Evolutionary conservation across 2,329 filamentous ascomycete genomes (phyloP).

Genomic region (Aspergillus sp.): DNA sequence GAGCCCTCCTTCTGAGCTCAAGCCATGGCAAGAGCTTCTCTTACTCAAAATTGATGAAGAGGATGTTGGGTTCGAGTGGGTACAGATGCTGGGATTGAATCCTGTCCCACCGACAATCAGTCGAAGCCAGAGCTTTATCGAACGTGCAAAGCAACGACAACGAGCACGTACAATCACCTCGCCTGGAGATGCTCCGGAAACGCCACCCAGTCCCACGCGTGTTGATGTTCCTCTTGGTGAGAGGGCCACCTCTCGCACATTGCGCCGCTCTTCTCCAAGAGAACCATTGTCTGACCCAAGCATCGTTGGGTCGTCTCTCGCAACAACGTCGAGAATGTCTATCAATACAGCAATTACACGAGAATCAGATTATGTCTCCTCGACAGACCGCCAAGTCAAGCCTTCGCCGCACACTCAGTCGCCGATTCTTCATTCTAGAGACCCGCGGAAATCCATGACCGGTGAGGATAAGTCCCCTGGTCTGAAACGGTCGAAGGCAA

Average conservation of each 20-base stretch:
- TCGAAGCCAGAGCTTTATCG: slow-evolving; percentile 53
- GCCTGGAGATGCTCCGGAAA: slow-evolving; percentile 29
- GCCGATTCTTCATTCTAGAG: slow-evolving; percentile 31
- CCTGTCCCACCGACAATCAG: slow-evolving; percentile 61
- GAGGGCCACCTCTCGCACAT: slow-evolving; percentile 47
- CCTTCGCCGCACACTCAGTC: slow-evolving; percentile 22
- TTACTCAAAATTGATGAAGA: slow-evolving; percentile 74
- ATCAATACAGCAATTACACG: slow-evolving; percentile 30
- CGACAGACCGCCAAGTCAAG: slow-evolving; percentile 22
- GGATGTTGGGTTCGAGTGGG: slow-evolving; percentile 79
- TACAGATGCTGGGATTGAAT: slow-evolving; percentile 71
- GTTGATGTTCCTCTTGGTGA: slow-evolving; percentile 63
- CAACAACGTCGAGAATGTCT: slow-evolving; percentile 27
- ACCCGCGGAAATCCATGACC: slow-evolving; percentile 19
- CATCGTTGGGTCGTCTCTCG: slow-evolving; percentile 25
- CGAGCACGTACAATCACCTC: slow-evolving; percentile 22
- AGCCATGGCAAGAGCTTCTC: slow-evolving; percentile 81
- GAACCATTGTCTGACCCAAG: slow-evolving; percentile 32
- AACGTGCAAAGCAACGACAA: slow-evolving; percentile 37
- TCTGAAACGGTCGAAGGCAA: slow-evolving; percentile 41
- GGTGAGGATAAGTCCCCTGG: slow-evolving; percentile 31
- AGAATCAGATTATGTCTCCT: slow-evolving; percentile 31
- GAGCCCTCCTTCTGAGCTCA: slow-evolving; percentile 58
- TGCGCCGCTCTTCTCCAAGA: slow-evolving; percentile 33
- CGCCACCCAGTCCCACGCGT: slow-evolving; percentile 50